Percentiles rank a stretch among this genome's conserved stretches.
Evolutionary conservation across 2,329 filamentous ascomycete species (phyloP).

Genomic region (Neonectria ditissima): DNA sequence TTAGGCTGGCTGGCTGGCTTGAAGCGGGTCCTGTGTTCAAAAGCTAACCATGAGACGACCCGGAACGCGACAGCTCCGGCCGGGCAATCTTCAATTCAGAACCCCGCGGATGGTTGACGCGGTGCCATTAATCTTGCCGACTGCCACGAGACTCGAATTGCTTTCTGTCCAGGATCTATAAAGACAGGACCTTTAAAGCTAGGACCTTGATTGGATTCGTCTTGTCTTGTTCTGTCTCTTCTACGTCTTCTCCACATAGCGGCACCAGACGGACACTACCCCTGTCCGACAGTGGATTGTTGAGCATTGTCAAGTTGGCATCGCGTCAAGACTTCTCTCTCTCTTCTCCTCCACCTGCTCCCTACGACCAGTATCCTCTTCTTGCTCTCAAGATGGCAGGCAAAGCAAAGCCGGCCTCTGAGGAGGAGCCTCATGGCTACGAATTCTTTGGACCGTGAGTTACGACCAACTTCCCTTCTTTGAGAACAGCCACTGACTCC

Average conservation of each 20-base stretch:
- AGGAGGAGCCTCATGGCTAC: constrained; percentile 57
- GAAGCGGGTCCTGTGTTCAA: constrained; percentile 1
- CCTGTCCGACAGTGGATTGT: background rate
- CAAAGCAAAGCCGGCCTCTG: constrained; percentile 43
- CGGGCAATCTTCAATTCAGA: constrained; percentile 12
- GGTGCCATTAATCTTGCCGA: constrained; percentile 21
- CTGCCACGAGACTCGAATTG: background rate
- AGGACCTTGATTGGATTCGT: constrained; percentile 5
- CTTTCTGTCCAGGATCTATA: constrained; percentile 3
- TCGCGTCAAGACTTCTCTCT: constrained; percentile 4
- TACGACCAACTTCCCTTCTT: background rate
- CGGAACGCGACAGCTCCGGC: constrained; percentile 42
- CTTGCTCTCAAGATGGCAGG: constrained; percentile 46
- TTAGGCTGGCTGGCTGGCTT: constrained; percentile 14
- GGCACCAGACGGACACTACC: background rate
- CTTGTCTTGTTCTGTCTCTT: constrained; percentile 7
- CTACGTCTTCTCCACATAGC: constrained; percentile 7
- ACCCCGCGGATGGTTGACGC: constrained; percentile 23
- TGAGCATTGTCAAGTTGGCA: constrained; percentile 11
- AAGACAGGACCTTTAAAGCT: too few relatives aligned
- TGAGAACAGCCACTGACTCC: constrained; percentile 22
- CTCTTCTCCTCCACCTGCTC: constrained; percentile 12
- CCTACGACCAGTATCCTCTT: constrained; percentile 16
- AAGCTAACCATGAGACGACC: constrained; percentile 39
- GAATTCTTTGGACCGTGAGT: constrained; percentile 66